phyloP scores from a whole-genome alignment of 2,329 filamentous ascomycete genomes.

The Tympanopsis confertula region DNA sequence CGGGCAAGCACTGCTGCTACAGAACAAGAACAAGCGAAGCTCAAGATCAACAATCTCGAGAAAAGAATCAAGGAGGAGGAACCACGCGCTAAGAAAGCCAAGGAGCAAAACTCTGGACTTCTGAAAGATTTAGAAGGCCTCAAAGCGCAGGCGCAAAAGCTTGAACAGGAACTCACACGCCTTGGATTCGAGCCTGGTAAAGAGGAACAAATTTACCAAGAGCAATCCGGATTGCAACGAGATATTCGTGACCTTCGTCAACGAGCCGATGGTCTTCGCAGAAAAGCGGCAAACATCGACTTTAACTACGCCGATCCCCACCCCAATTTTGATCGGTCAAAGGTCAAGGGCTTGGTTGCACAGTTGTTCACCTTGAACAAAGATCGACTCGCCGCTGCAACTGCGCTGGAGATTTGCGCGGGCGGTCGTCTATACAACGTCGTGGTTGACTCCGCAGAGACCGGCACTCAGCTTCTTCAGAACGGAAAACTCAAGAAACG shows the following conservation, averaged over 20 bases:
- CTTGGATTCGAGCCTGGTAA: constrained; percentile 80
- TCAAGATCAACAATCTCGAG: constrained; percentile 86
- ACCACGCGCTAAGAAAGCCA: constrained; percentile 86
- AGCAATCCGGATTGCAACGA: constrained; percentile 70
- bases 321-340: constrained; percentile 82
- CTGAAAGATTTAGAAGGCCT: constrained; percentile 76
- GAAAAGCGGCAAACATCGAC: constrained; percentile 89
- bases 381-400: constrained; percentile 71
- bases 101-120: constrained; percentile 81
- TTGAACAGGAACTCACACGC: constrained; percentile 70
- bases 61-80: constrained; percentile 94
- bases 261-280: constrained; percentile 72
- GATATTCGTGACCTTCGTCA: constrained; percentile 72
- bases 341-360: constrained; percentile 89
- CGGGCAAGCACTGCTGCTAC: constrained; percentile 73
- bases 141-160: constrained; percentile 66
- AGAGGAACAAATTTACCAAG: constrained; percentile 75
- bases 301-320: constrained; percentile 88
- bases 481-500: constrained; percentile 84
- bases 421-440: constrained; percentile 95
- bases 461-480: constrained; percentile 82
- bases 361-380: constrained; percentile 88
- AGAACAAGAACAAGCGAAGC: constrained; percentile 89
- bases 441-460: constrained; percentile 87
- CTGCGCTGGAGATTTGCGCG: constrained; percentile 88